A percentile compares a stretch with the other conserved stretches of the same genome.
Conservation (phyloP, 768 basidiomycete genomes). For the Kockovaella imperatae region DNA sequence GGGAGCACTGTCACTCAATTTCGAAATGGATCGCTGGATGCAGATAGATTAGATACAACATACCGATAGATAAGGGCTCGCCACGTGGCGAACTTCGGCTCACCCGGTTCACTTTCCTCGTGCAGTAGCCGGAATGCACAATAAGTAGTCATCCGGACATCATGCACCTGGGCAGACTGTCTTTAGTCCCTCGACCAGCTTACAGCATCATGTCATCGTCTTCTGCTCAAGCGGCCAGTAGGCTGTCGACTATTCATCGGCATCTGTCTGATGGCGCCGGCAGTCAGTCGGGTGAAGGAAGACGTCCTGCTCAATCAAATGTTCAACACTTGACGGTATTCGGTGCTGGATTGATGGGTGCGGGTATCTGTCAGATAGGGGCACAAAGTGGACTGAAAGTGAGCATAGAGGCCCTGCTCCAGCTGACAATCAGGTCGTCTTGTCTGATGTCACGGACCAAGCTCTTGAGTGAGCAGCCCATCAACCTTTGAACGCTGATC, state of each 20-base stretch:
- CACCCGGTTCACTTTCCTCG: not conserved
- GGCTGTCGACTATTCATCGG: conserved; percentile 16
- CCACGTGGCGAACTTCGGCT: too few relatives aligned
- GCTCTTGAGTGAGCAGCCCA: conserved; percentile 33
- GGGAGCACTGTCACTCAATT: too few relatives aligned
- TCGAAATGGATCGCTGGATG: not conserved
- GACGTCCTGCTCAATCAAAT: too few relatives aligned
- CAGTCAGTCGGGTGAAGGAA: too few relatives aligned
- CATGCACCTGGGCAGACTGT: not conserved
- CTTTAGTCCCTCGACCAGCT: not conserved
- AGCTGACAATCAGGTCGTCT: conserved; percentile 30
- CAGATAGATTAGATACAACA: not conserved
- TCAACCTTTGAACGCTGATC: not conserved
- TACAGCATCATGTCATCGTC: not conserved
- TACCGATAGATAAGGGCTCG: not conserved
- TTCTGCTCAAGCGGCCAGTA: conserved; percentile 2
- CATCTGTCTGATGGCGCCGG: conserved; percentile 13
- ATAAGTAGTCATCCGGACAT: not conserved
- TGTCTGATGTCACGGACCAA: conserved; percentile 45
- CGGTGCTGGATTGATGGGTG: conserved; percentile 48
- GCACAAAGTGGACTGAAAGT: conserved; percentile 47
- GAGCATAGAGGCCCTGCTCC: not conserved
- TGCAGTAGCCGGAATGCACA: not conserved
- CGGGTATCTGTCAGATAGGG: conserved; percentile 48
- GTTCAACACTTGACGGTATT: conserved; percentile 46